phyloP scores from a whole-genome alignment of 2,329 filamentous ascomycete genomes.

The Sporothrix pallida region DNA sequence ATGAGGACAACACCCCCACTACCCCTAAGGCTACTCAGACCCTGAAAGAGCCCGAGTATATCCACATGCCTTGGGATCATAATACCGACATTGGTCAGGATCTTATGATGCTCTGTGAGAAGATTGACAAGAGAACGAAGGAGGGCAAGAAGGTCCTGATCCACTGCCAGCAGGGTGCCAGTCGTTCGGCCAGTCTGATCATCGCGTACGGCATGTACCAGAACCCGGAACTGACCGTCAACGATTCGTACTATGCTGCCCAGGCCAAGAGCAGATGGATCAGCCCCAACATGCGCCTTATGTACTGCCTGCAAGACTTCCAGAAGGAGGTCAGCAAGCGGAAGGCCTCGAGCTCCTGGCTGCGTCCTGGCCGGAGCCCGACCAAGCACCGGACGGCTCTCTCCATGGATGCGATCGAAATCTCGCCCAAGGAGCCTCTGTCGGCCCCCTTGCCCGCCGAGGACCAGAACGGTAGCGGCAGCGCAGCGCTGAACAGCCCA shows the following conservation, averaged over 20 bases:
- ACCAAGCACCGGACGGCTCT: conserved; percentile 66
- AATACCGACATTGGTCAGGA: conserved; percentile 85
- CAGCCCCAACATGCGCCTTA: conserved; percentile 88
- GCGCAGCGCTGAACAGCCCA: conserved; percentile 43
- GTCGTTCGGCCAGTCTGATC: conserved; percentile 82
- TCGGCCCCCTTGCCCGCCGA: conserved; percentile 66
- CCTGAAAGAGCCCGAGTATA: conserved; percentile 72
- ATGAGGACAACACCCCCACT: conserved; percentile 56
- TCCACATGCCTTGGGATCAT: conserved; percentile 87
- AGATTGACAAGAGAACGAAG: conserved; percentile 73
- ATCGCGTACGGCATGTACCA: conserved; percentile 85
- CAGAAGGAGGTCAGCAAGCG: conserved; percentile 66
- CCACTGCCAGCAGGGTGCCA: conserved; percentile 86
- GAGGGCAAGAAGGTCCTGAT: conserved; percentile 79
- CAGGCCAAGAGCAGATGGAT: conserved; percentile 86
- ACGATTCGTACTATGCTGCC: conserved; percentile 81
- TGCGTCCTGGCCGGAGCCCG: conserved; percentile 59
- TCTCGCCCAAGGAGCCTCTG: conserved; percentile 60
- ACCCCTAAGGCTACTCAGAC: conserved; percentile 59
- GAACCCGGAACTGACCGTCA: conserved; percentile 76
- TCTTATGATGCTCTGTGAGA: conserved; percentile 74
- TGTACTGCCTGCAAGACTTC: conserved; percentile 88
- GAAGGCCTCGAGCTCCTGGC: conserved; percentile 54
- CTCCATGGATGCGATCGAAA: conserved; percentile 63
- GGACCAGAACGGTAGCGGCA: conserved; percentile 49